Conservation (phyloP, 2,329 filamentous ascomycete genomes). For the Sporothrix variecibatus region DNA sequence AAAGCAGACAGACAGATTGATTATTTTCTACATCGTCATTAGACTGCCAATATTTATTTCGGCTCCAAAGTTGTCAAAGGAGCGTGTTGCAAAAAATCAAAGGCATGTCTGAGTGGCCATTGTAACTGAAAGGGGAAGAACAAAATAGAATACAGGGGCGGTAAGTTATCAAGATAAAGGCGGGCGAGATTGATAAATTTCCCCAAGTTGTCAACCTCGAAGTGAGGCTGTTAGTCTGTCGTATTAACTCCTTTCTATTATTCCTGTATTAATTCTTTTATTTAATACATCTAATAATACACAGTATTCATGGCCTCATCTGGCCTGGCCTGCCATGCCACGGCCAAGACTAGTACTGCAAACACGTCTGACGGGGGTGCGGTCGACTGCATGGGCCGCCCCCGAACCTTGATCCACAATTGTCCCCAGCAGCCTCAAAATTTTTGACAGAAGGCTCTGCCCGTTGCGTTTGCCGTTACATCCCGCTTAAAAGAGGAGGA, state of each 20-base stretch:
- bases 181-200: neutral
- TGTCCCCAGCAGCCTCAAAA: constrained; percentile 19
- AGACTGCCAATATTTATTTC: neutral
- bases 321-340: neutral
- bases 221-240: neutral
- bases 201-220: neutral
- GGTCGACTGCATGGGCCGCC: constrained; percentile 5
- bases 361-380: constrained; percentile 3
- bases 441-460: constrained; percentile 23
- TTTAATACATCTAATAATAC: neutral
- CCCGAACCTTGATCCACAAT: constrained; percentile 3
- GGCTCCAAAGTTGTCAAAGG: neutral
- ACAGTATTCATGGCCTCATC: neutral
- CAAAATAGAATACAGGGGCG: neutral
- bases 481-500: constrained; percentile 9
- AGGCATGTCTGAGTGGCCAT: too few relatives aligned
- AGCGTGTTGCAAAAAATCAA: neutral
- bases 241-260: neutral
- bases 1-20: neutral
- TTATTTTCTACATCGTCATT: too few relatives aligned
- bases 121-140: neutral
- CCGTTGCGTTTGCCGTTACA: constrained; percentile 20
- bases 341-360: constrained; percentile 6
- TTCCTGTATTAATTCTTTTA: neutral
- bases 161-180: neutral